Base-by-base conservation (phyloP, 306 rosid genomes). In the Herpetospermum pedunculosum region DNA sequence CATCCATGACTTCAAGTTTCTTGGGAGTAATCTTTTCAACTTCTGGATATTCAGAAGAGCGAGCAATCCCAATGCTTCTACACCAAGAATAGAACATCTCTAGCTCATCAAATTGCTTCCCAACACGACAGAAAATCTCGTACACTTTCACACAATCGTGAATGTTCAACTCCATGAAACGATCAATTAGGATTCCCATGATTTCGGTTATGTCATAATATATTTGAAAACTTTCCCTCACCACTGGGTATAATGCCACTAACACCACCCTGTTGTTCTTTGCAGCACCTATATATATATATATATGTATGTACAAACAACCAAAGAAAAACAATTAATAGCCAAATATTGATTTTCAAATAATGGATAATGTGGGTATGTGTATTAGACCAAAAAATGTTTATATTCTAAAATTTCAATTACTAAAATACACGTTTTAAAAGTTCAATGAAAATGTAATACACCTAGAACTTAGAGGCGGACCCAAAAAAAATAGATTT, bases 101-200 rank as follows among this genome's bases (percentile, higher is more conserved):
- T n/a, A 95, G 82, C 76, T 91, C 97, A n/a, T 95, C 96, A 43
- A 74, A 95, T 57, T 91, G 97, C 75, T 95, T 89, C 3, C 92
- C 91, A 0, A 89, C 81, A 5, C 96, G 92, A 73, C 88, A 82
- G 84, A 89, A 95, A 21, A 87, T 70, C 52, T 95, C 99, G 35
- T 81, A 86, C 7, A 91, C 87, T 81, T 80, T 91, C 21, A 78
- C 76, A 18, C 96, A 86, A 4, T 87, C 96, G 0, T 75, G 40
- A 12, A 84, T 48, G 8, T 87, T 86, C 63, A 87, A 59, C 38
- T 91, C 97, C 76, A 79, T 64, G 83, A 95, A 89, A 25, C 92
- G 89, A 18, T 91, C 97, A 16, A 91, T 64, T 14, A 95, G 77
- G 72, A 76, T 46, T 5, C 83, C 74, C 73, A 91, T 70, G 16